Conservation (phyloP, 192 early-diverging fungal genomes). For the Coemansia umbellata region DNA sequence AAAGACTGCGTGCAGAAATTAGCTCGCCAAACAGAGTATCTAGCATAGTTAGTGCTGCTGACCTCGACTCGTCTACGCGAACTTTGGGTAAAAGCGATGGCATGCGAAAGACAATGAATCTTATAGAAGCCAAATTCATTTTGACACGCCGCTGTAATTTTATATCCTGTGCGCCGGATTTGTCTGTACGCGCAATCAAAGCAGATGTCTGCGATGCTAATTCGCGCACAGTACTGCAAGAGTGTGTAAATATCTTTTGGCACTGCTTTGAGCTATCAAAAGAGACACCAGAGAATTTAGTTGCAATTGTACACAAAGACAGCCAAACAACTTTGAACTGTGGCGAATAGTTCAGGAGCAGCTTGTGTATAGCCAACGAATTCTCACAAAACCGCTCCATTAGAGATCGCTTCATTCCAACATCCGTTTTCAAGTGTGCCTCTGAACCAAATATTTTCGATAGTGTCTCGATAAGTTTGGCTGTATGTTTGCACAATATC, state of each 20-base stretch:
- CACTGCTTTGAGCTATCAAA: constrained; percentile 21
- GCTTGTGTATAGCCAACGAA: constrained; percentile 11
- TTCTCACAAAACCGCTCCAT: constrained; percentile 14
- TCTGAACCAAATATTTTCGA: constrained; percentile 19
- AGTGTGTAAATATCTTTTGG: constrained; percentile 11
- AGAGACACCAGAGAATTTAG: constrained; percentile 4
- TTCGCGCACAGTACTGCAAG: constrained; percentile 13
- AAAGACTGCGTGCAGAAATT: not conserved
- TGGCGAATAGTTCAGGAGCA: constrained; percentile 22
- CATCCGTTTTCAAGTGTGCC: constrained; percentile 8
- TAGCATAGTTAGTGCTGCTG: constrained; percentile 16
- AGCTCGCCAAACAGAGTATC: constrained; percentile 26
- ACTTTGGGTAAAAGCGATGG: constrained; percentile 13
- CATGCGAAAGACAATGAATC: constrained; percentile 43
- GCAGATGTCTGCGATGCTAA: constrained; percentile 10
- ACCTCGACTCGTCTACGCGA: not conserved
- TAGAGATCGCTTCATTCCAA: constrained; percentile 25
- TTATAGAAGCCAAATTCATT: constrained; percentile 20
- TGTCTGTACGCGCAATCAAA: not conserved
- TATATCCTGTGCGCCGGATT: constrained; percentile 1
- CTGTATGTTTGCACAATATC: not conserved
- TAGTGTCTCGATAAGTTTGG: constrained; percentile 14
- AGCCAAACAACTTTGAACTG: constrained; percentile 30
- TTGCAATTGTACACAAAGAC: constrained; percentile 20
- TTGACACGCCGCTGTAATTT: constrained; percentile 21